Conservation (phyloP, 768 basidiomycete genomes). For the Lactarius hatsudake region DNA sequence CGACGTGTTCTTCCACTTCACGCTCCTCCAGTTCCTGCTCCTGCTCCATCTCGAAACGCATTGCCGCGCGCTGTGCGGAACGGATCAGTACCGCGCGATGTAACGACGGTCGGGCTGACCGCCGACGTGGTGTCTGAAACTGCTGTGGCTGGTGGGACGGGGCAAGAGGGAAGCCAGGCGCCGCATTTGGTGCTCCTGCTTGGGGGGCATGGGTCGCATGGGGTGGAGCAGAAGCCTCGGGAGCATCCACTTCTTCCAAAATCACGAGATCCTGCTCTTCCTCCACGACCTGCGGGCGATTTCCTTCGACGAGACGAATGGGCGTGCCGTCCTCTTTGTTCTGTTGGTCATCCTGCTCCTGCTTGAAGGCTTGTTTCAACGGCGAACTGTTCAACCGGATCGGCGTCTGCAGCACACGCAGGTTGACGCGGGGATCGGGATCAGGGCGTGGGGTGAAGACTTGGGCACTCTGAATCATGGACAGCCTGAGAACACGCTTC, state of each 20-base stretch:
- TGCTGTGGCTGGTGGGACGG: constrained; percentile 29
- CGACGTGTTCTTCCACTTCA: constrained; percentile 24
- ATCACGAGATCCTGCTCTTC: constrained; percentile 71
- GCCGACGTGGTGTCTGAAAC: constrained; percentile 30
- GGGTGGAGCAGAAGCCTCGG: constrained; percentile 22
- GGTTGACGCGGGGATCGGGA: constrained; percentile 57
- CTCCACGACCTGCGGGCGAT: constrained; percentile 64
- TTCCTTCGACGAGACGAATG: constrained; percentile 62
- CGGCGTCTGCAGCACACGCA: constrained; percentile 61
- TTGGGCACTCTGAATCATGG: constrained; percentile 72
- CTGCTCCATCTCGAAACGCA: constrained; percentile 49
- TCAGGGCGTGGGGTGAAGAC: constrained; percentile 69
- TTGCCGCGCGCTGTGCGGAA: constrained; percentile 60
- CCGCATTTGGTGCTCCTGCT: constrained; percentile 11
- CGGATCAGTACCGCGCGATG: constrained; percentile 71
- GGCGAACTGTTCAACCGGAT: constrained; percentile 33
- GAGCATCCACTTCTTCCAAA: constrained; percentile 58
- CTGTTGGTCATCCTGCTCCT: constrained; percentile 36
- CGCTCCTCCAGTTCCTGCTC: constrained; percentile 49
- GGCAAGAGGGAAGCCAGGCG: constrained; percentile 21
- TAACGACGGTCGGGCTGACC: constrained; percentile 44
- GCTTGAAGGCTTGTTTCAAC: constrained; percentile 23
- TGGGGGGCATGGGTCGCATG: constrained; percentile 16
- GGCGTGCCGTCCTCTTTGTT: constrained; percentile 44
- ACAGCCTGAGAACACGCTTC: constrained; percentile 55